Base-by-base conservation (phyloP, 345 rosid species). In the Citropsis articulata region DNA sequence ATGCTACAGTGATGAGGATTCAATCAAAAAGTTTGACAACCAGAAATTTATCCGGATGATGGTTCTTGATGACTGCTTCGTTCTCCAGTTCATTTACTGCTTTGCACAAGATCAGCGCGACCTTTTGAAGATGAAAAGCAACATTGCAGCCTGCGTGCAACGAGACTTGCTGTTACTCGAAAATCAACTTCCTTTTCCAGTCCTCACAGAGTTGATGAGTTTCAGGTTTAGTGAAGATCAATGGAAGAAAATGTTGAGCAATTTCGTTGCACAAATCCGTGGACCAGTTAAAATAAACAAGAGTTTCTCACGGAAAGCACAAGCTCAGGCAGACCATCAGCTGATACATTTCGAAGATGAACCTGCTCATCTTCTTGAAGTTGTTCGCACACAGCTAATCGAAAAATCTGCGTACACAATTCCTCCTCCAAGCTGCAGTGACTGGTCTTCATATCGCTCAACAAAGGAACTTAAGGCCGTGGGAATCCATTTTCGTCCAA, bases 11-110 rank as follows among this genome's bases (percentile, higher is more conserved):
- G 35, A 31, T 64, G 13, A 19, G 24, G 40, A 27, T 3, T 8
- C 22, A 18, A 18, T 70, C 4, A 19, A n/a, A n/a, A 9, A 6
- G 2, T 72, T 38, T 5, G 28, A 30, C 8, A 1, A 77, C 9
- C 55, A 77, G 28, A 18, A 69, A 4, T 77, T 84, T 14, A 9
- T 80, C 14, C 57, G 73, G 82, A 75, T 81, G 75, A 56, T 84
- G 35, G 55, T 84, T 24, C 73, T 84, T 25, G 56, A 60, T 19
- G 68, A 25, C 36, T 60, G 68, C 35, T 57, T 40, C 38, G 6
- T 62, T 28, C 77, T 70, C 60, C 38, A 48, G 2, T 70, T 70
- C 73, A 70, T 48, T 30, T 27, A 48, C 59, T 48, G 25, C 59
- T 7, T 18, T 16, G 24, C 33, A 30, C 5, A 22, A 25, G 53